These are phyloP conservation scores for Vinca minor DNA, from an alignment of 257 asterid genomes.

Conservation along the genomic window DNA sequence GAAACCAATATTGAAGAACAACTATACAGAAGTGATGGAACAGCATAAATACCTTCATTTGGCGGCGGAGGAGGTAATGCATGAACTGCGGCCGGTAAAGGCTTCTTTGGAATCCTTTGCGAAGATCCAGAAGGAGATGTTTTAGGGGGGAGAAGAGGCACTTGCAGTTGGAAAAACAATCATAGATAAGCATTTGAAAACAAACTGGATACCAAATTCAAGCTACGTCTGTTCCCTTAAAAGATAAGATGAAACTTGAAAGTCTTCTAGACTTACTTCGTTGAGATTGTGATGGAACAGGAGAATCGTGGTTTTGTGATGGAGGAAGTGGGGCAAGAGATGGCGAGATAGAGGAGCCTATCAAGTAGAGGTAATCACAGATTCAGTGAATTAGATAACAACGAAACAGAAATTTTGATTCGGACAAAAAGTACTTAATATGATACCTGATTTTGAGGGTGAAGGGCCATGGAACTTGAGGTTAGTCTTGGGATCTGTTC, in stretches of 20 bases:
- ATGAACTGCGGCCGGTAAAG: constrained; percentile 38
- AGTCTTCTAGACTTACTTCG: constrained; percentile 33
- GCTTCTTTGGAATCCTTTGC: constrained; percentile 42
- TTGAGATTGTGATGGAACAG: constrained; percentile 33
- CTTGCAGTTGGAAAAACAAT: constrained; percentile 37
- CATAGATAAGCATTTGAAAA: constrained; percentile 22
- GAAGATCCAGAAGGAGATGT: constrained; percentile 38
- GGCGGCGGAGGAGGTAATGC: constrained; percentile 92
- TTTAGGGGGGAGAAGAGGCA: constrained; percentile 46
- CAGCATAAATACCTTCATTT: constrained; percentile 47
- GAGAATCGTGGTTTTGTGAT: constrained; percentile 27
- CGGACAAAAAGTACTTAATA: constrained; percentile 4
- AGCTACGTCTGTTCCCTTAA: constrained; percentile 9
- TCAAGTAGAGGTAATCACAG: constrained; percentile 16
- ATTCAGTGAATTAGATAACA: constrained; percentile 4
- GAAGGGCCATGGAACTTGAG: constrained; percentile 26
- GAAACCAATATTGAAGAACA: constrained; percentile 1
- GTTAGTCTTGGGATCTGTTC: constrained; percentile 27
- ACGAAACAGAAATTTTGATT: neutral
- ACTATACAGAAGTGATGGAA: neutral
- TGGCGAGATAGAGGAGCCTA: constrained; percentile 34
- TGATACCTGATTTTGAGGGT: constrained; percentile 29
- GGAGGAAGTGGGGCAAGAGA: constrained; percentile 27
- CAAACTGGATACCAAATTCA: constrained; percentile 15
- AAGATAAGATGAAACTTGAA: constrained; percentile 12